Percentiles rank a stretch among this genome's conserved stretches.
phyloP scores from a whole-genome alignment of 371 early-diverging fungal genomes.

The Mucor sp. region DNA sequence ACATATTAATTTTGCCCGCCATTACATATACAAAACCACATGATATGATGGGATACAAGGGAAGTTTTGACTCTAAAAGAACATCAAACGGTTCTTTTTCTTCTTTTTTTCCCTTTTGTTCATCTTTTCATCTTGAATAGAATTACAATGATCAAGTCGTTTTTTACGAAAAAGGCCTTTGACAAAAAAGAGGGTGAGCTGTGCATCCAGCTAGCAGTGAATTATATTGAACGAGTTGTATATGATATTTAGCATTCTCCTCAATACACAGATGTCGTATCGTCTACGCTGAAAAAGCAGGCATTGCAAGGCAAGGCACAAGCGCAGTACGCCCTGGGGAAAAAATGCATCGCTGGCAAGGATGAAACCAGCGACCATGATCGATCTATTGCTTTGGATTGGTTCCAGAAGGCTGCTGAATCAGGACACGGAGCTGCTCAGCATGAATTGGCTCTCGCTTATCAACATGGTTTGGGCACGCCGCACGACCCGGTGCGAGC shows the following conservation, averaged over 20 bases:
- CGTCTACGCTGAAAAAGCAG: neutral
- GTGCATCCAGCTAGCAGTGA: neutral
- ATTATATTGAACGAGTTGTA: neutral
- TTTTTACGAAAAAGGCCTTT: neutral
- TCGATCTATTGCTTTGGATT: neutral
- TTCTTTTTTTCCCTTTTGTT: neutral
- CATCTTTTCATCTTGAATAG: neutral
- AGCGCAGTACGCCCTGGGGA: neutral
- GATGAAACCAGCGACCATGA: neutral
- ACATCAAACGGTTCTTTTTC: neutral
- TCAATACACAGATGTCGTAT: neutral
- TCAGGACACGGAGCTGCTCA: neutral
- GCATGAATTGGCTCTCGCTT: neutral
- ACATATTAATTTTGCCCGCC: neutral
- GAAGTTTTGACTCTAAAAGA: neutral
- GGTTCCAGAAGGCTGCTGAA: neutral
- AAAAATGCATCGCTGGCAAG: neutral
- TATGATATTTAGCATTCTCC: neutral
- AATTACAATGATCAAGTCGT: neutral
- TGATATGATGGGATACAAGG: neutral
- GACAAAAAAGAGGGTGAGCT: neutral
- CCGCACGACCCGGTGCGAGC: neutral
- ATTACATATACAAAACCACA: neutral
- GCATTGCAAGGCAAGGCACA: neutral
- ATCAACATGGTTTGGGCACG: slow-evolving; percentile 6